Evolutionary conservation across 192 early-diverging fungal species (phyloP).

Genomic region (Podila clonocystis): DNA sequence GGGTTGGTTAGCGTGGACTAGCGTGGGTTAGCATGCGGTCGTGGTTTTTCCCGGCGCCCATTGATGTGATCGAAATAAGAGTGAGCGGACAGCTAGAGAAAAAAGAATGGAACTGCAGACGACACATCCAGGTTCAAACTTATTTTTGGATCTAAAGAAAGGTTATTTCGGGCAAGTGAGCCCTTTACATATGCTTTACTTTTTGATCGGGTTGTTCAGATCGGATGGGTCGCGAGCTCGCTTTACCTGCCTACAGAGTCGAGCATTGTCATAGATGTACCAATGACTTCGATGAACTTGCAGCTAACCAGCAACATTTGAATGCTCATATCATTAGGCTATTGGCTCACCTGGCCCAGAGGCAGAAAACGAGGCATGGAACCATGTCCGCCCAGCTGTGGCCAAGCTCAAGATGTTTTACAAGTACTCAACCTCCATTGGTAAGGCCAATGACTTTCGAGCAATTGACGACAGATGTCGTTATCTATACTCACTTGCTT

Average conservation of each 20-base stretch:
- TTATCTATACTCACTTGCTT: conserved; percentile 3
- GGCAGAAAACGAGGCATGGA: conserved; percentile 92
- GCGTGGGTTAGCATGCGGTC: no score
- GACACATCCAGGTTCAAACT: neutral
- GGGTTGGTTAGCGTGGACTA: no score
- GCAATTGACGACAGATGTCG: neutral
- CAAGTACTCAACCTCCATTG: conserved; percentile 78
- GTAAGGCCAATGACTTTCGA: conserved; percentile 55
- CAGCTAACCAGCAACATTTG: neutral
- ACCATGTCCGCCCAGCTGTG: conserved; percentile 83
- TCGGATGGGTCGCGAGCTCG: no score
- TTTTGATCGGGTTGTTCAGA: neutral
- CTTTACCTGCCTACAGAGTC: no score
- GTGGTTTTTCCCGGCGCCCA: no score
- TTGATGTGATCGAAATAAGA: no score
- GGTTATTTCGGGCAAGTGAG: neutral
- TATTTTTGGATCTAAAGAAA: neutral
- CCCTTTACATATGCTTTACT: conserved; percentile 3
- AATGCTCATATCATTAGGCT: conserved; percentile 59
- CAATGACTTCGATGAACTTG: neutral
- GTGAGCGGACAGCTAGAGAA: no score
- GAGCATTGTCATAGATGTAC: no score
- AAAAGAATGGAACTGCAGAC: no score
- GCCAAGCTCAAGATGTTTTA: conserved; percentile 82
- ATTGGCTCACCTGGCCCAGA: conserved; percentile 85